These are phyloP conservation scores for Diutina scorzettiae DNA, from an alignment of 1,139 yeast species.

Conservation along the genomic window DNA sequence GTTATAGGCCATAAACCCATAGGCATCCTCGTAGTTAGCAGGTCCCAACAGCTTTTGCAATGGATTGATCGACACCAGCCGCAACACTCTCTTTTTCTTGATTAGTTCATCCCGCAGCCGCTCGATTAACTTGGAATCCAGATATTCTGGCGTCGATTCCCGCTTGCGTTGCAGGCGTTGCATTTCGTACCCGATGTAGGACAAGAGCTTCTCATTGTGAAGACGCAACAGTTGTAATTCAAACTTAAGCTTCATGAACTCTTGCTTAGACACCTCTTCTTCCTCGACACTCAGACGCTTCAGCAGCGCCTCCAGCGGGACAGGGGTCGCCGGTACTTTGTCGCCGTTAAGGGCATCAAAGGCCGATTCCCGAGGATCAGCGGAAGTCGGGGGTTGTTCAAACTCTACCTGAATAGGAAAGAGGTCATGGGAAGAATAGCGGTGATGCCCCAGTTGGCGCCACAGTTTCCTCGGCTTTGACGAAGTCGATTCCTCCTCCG, in stretches of 20 bases:
- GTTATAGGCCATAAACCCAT: constrained; percentile 24
- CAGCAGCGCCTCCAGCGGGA: not conserved
- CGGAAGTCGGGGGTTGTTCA: constrained; percentile 14
- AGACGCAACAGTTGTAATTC: constrained; percentile 41
- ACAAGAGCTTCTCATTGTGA: constrained; percentile 44
- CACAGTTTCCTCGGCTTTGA: not conserved
- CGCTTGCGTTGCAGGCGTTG: constrained; percentile 23
- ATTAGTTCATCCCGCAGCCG: constrained; percentile 29
- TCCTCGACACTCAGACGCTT: constrained; percentile 5
- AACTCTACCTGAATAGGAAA: constrained; percentile 36
- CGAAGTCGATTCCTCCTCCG: not conserved
- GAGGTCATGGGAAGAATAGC: constrained; percentile 34
- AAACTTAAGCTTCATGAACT: constrained; percentile 39
- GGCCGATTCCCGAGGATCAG: constrained; percentile 5
- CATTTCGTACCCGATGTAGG: constrained; percentile 45
- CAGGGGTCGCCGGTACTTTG: not conserved
- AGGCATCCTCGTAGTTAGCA: constrained; percentile 19
- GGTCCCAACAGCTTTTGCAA: constrained; percentile 11
- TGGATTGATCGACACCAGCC: constrained; percentile 31
- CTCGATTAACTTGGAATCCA: constrained; percentile 42
- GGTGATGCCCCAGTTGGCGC: constrained; percentile 16
- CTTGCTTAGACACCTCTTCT: constrained; percentile 26
- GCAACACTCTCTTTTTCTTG: constrained; percentile 31
- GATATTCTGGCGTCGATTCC: constrained; percentile 29
- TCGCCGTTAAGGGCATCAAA: constrained; percentile 5